Conservation (phyloP, 148 eudicot genomes). For the Persicaria tinctoria region DNA sequence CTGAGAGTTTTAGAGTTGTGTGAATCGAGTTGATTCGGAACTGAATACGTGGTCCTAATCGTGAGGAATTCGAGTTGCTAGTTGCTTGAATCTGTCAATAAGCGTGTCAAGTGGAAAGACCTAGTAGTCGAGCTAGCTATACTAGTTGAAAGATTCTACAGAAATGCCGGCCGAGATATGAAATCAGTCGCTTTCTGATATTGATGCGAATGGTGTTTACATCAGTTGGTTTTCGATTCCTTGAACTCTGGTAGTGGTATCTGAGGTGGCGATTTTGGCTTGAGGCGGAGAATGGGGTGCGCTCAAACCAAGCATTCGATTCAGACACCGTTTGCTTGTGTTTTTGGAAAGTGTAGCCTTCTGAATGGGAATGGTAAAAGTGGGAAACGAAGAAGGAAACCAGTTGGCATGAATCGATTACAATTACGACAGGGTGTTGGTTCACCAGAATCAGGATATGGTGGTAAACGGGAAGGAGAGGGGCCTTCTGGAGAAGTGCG, state of each 20-base stretch:
- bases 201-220: background rate
- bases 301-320: conserved; percentile 8
- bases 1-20: background rate
- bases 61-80: background rate
- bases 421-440: background rate
- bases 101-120: background rate
- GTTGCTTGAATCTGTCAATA: background rate
- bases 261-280: background rate
- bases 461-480: conserved; percentile 1
- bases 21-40: background rate
- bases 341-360: background rate
- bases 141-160: background rate
- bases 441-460: background rate
- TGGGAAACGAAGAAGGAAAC: background rate
- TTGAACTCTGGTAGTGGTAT: background rate
- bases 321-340: conserved; percentile 10
- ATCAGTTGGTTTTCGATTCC: background rate
- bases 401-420: background rate
- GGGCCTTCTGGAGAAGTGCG: background rate
- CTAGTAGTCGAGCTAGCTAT: background rate
- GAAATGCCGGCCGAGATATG: conserved; percentile 5
- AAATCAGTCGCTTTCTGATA: background rate
- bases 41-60: background rate
- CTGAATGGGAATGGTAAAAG: background rate
- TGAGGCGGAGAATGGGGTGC: background rate